These are phyloP conservation scores for Podospora pseudoanserina DNA, from an alignment of 495 filamentous ascomycete genomes.

Conservation along the genomic window DNA sequence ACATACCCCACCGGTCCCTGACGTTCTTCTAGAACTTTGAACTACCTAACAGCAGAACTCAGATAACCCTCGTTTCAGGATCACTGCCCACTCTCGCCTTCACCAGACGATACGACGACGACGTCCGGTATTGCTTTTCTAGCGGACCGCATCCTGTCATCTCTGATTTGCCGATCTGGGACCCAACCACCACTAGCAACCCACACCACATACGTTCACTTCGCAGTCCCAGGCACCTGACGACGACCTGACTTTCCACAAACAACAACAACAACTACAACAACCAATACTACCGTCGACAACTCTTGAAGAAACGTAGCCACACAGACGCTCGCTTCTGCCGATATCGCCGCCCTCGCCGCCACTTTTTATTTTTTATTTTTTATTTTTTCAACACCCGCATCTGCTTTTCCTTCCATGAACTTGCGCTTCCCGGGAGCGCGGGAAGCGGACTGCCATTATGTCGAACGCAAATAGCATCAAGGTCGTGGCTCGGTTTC, in stretches of 20 bases:
- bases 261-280: not conserved
- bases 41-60: slow-evolving; percentile 1
- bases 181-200: not conserved
- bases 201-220: not conserved
- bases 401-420: slow-evolving; percentile 26
- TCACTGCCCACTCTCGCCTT: slow-evolving; percentile 9
- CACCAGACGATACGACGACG: not conserved
- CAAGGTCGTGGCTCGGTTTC: slow-evolving; percentile 92
- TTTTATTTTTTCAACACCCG: not conserved
- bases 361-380: not conserved
- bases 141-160: not conserved
- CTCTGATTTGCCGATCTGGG: not conserved
- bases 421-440: slow-evolving; percentile 35
- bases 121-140: not conserved
- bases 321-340: slow-evolving; percentile 9
- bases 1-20: slow-evolving; percentile 15
- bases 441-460: slow-evolving; percentile 35
- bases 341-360: slow-evolving; percentile 8
- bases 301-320: not conserved
- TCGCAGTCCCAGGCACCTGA: not conserved
- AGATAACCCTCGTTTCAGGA: slow-evolving; percentile 12
- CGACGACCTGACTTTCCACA: not conserved
- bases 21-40: slow-evolving; percentile 13
- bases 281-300: not conserved
- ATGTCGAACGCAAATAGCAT: slow-evolving; percentile 56